Base-by-base conservation (phyloP, 148 eudicot species). In the Amaranthus cruentus region DNA sequence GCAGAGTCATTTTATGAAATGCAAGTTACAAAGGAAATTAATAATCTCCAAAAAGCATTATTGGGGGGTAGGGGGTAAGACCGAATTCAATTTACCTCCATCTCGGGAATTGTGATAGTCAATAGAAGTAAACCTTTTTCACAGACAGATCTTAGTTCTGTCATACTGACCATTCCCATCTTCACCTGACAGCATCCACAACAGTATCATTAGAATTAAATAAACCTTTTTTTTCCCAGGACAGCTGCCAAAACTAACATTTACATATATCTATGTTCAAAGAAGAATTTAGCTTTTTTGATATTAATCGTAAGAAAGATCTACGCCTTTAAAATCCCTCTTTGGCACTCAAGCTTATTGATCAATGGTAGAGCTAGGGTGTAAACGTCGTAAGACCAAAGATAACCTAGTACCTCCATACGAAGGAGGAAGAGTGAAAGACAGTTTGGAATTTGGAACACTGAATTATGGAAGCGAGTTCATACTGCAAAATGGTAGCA, bases 41-140 rank as follows among this genome's bases (percentile, higher is more conserved):
- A 53, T 18, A 48, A 14, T 4, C 56, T 28, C 21, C 47, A n/a
- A 6, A 28, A 63, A 11, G 42, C 4, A 48, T 48, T 71, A 50
- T 4, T 38, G 14, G 0, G 2, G 11, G 42, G 10, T 0, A 8
- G 65, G 12, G 3, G 56, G n/a, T 60, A 8, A 70, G 21, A 61
- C 11, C 0, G 62, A 10, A 68, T 13, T 47, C 42, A 71, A 14
- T 65, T 55, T 80, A 93, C 99, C 99, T 95, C 97, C 97, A 95
- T 95, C 78, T 95, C 99, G 12, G 99, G 99, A 55, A 95, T 85
- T 58, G 99, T 95, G 66, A 95, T 83, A 38, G 97, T 95, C 77
- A 95, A 76, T 73, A 95, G 75, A 77, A 91, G 94, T 64, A 94
- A 91, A 81, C 99, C 97, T 76, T 95, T 92, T 81, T 86, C 96